Base-by-base conservation (phyloP, 352 stramenopile genomes). In the Phytophthora aleatoria region DNA sequence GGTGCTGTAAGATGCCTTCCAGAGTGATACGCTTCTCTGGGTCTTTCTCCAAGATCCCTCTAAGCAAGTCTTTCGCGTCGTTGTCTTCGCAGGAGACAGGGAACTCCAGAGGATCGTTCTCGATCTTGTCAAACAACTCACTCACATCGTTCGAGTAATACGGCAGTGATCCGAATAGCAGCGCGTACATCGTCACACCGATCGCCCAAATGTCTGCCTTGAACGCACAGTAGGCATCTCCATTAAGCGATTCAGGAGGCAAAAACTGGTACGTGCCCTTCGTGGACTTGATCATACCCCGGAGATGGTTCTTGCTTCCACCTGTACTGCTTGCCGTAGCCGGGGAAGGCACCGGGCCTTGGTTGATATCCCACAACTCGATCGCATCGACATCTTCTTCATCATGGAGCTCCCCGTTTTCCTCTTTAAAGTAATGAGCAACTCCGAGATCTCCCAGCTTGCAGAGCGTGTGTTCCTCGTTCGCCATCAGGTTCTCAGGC, bases 201-300 rank as follows among this genome's bases (percentile, higher is more conserved):
- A 97, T 91, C 24, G 85, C 86, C 92, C 93, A 98, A 36, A 97
- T 85, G 58, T 98, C 92, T 2, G 89, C 91, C 39, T 93, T 88
- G 52, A 87, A 94, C 1, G 89, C 91, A 48, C 81, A 81, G 50
- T 94, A 96, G 39, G 73, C 71, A 16, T 83, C 79, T 24, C 81
- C 83, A 43, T 60, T 87, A 24, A 93, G 67, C 5, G 82, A 81
- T 60, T 93, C 85, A 0, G 82, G 85, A 9, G 85, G 71, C 20
- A 93, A 49, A 31, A 93, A 93, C 66, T 90, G 79, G 50, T 91
- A 93, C 35, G 84, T 93, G 3, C 82, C 84, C 68, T 91, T 90
- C 5, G 83, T 91, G 6, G 76, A 84, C 49, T 85, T 85, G 49
- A 90, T 76, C 69, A 89, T 76, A 16, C 68, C 77, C 44, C 64